Evolutionary conservation across 768 basidiomycete species (phyloP), one percentile per base, ranked within the genome.

Genomic region (Suillus subaureus): DNA sequence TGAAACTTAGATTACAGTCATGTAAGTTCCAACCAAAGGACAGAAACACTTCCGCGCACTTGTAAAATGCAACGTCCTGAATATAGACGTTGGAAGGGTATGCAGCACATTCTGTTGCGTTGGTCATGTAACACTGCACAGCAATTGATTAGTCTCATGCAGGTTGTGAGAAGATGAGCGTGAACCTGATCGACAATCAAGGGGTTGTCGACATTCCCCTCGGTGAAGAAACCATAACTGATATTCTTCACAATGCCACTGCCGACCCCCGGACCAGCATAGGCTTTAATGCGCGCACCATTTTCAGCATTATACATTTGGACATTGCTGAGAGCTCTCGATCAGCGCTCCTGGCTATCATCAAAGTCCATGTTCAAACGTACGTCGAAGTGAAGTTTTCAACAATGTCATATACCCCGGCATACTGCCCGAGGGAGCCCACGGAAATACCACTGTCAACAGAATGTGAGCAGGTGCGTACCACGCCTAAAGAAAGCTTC

Each of bases 211-310:
- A 82, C 79, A 62, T 81, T 77, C 54, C 71, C 43, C 4, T 80
- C 78, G 13, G 75, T 42, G 68, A 69, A 73, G 57, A 72, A 67
- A 31, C 68, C 62, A 62, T 69, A 76, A 1, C 70, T 74, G n/a
- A 72, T 49, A 35, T 75, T 75, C 70, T 68, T 49, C 21, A 62
- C 47, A 67, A 67, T 56, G 75, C 82, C 75, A 68, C 72, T 45
- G 82, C 82, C 58, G 76, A 81, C 16, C 82, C 82, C 4, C 33
- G 77, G 78, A 0, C 82, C 84, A 5, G 81, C 82, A 66, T 83
- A 85, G 6, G 81, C 81, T 71, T 85, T 85, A 76, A 85, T 84
- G n/a, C 82, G 79, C 0, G 82, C 83, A 2, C 83, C 84, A 64
- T 85, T 83, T 68, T 82, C 73, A 3, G 82, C 80, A 54, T 84